Evolutionary conservation across 495 filamentous ascomycete genomes (phyloP).

Genomic region (Penicillium riverlandense): DNA sequence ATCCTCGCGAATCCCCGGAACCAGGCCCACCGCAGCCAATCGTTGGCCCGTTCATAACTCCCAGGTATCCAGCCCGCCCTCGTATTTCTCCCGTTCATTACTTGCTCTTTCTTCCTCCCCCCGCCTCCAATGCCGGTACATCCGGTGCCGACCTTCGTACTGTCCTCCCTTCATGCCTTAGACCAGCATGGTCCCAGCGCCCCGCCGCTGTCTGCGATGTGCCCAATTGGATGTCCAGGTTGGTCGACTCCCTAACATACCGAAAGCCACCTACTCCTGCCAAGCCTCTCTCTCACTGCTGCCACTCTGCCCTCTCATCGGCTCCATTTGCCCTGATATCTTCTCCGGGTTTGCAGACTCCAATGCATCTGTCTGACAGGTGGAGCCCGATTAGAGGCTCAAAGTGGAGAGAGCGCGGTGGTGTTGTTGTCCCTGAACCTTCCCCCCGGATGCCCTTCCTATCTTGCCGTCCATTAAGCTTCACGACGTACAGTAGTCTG

Average conservation of each 20-base stretch:
- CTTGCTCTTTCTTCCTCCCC: conserved; percentile 1
- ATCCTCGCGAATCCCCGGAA: too few relatives aligned
- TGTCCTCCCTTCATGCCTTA: conserved; percentile 6
- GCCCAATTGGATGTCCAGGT: conserved; percentile 21
- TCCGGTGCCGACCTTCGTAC: conserved; percentile 1
- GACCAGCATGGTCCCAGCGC: conserved; percentile 33
- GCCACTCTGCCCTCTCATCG: too few relatives aligned
- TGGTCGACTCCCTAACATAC: conserved; percentile 1
- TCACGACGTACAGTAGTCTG: neutral
- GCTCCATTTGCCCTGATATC: too few relatives aligned
- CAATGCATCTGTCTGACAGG: neutral
- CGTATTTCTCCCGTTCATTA: conserved; percentile 4
- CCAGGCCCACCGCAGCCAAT: too few relatives aligned
- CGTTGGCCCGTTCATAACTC: too few relatives aligned
- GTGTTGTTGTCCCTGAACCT: too few relatives aligned
- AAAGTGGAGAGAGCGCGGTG: neutral
- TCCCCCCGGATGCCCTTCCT: too few relatives aligned
- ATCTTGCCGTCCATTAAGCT: too few relatives aligned
- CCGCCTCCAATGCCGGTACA: conserved; percentile 6
- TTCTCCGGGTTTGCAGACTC: too few relatives aligned
- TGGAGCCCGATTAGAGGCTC: neutral
- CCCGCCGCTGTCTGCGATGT: conserved; percentile 33
- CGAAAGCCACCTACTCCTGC: too few relatives aligned
- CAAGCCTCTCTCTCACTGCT: too few relatives aligned
- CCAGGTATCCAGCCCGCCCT: too few relatives aligned